These are phyloP conservation scores for Malassezia globosa DNA, from an alignment of 1,284 basidiomycete species.

Conservation along the genomic window DNA sequence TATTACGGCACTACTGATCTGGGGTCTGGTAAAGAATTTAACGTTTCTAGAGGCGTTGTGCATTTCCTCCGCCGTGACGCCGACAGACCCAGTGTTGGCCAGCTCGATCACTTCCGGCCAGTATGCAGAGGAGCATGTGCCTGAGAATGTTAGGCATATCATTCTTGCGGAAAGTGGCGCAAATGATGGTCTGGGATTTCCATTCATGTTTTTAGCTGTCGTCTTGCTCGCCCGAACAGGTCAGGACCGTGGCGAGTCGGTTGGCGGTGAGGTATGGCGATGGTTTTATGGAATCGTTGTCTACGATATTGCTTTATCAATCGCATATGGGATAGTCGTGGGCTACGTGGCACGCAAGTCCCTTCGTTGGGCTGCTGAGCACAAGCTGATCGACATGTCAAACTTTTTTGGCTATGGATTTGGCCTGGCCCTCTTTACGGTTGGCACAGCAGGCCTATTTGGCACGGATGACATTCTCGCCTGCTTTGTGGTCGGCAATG, in stretches of 20 bases:
- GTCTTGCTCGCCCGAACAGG: slow-evolving; percentile 35
- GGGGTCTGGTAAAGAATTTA: slow-evolving; percentile 43
- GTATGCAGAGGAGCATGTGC: slow-evolving; percentile 49
- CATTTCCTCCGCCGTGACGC: slow-evolving; percentile 48
- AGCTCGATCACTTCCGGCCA: slow-evolving; percentile 47
- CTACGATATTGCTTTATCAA: slow-evolving; percentile 47
- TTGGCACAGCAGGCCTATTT: slow-evolving; percentile 48
- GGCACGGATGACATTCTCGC: slow-evolving; percentile 49
- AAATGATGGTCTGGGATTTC: slow-evolving; percentile 48
- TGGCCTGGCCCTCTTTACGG: slow-evolving; percentile 48
- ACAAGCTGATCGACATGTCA: slow-evolving; percentile 47
- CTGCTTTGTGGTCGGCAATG: slow-evolving; percentile 48
- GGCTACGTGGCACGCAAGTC: slow-evolving; percentile 48
- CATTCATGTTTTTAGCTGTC: slow-evolving; percentile 46
- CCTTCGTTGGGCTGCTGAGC: slow-evolving; percentile 45
- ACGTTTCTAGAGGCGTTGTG: slow-evolving; percentile 47
- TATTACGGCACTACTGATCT: slow-evolving; percentile 44
- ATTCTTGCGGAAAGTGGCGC: slow-evolving; percentile 49
- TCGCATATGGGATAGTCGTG: slow-evolving; percentile 45
- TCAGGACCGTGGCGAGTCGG: slow-evolving; percentile 26
- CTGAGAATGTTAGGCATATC: slow-evolving; percentile 46
- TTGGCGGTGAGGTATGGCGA: slow-evolving; percentile 41
- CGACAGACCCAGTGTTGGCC: slow-evolving; percentile 49
- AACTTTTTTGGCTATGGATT: slow-evolving; percentile 48
- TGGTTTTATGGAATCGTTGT: slow-evolving; percentile 49